phyloP scores from a whole-genome alignment of 2,329 filamentous ascomycete genomes.

The Aspergillus ochraceoroseus region DNA sequence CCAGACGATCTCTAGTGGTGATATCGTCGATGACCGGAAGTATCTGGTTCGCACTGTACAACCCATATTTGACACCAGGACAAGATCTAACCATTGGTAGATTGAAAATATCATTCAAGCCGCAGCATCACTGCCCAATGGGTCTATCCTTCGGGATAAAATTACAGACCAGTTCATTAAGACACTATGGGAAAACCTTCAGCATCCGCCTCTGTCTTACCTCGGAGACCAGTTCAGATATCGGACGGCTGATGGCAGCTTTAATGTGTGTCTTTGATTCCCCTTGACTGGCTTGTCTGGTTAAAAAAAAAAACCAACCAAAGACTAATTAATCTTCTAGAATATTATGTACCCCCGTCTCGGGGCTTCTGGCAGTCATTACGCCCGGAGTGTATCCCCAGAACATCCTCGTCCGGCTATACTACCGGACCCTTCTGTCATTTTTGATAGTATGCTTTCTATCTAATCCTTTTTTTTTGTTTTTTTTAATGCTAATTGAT shows the following conservation, averaged over 20 bases:
- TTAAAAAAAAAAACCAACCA: no score
- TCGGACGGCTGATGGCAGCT: constrained; percentile 38
- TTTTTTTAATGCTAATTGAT: constrained; percentile 8
- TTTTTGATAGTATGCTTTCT: constrained; percentile 66
- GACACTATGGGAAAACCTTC: constrained; percentile 51
- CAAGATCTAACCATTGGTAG: constrained; percentile 21
- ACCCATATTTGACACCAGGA: not conserved
- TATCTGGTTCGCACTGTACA: constrained; percentile 8
- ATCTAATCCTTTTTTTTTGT: constrained; percentile 45
- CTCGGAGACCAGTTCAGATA: constrained; percentile 35
- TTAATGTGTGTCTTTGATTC: constrained; percentile 31
- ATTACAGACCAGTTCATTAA: constrained; percentile 51
- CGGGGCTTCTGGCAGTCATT: constrained; percentile 61
- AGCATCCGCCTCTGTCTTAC: constrained; percentile 50
- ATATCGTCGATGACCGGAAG: constrained; percentile 13
- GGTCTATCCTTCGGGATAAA: constrained; percentile 19
- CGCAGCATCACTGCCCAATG: constrained; percentile 9
- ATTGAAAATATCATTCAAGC: constrained; percentile 29
- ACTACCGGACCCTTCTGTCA: constrained; percentile 59
- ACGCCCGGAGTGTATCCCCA: constrained; percentile 61
- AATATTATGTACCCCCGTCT: constrained; percentile 59
- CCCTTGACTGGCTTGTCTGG: constrained; percentile 20
- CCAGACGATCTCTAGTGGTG: constrained; percentile 6
- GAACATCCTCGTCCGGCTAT: constrained; percentile 53
- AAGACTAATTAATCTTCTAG: constrained; percentile 16